Base-by-base conservation (phyloP, 2,329 filamentous ascomycete species). In the Penicillium janthinellum region DNA sequence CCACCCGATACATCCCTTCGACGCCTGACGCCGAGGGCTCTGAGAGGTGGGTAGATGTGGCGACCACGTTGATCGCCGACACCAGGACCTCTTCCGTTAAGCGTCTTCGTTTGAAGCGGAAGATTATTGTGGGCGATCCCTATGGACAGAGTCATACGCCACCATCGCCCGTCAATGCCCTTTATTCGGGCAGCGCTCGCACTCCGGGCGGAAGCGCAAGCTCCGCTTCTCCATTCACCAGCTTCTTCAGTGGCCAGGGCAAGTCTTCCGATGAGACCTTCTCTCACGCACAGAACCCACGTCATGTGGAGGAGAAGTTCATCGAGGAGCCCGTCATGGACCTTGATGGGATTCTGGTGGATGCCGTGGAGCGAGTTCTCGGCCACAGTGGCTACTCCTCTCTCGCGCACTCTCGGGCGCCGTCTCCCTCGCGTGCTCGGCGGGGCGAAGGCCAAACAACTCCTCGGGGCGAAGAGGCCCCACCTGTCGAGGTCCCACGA, bases 1-100 rank as follows among this genome's bases (percentile, higher is more conserved):
- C 82, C 2, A 82, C 80, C 10, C 75, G 77, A 7, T 67, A 65
- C 41, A 62, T 67, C 31, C 77, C 79, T 7, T 69, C 77, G 37
- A 70, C 76, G 22, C 62, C 69, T 15, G 71, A 75, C 47, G 61
- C 62, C 15, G 70, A 75, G 44, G 70, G 70, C 6, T 64, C 70
- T 17, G 74, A 83, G 60, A 77, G 76, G 64, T 86, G 84, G 84
- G 77, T 85, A 10, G 81, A 85, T 61, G 80, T 86, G 25, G 84
- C 83, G 59, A 83, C 82, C 0, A 85, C 83, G 4, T 73, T 87
- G 17, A 75, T 87, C 54, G 84, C 84, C 31, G 84, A 87, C 65
- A 81, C 81, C 0, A 76, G 80, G 47, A 80, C 75, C 11, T 85
- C 83, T 59, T 81, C 78, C 11, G 80, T 87, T 58, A 86, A 84